These are phyloP conservation scores for Arthrobotrys entomopaga DNA, from an alignment of 2,329 filamentous ascomycete species.

Conservation along the genomic window DNA sequence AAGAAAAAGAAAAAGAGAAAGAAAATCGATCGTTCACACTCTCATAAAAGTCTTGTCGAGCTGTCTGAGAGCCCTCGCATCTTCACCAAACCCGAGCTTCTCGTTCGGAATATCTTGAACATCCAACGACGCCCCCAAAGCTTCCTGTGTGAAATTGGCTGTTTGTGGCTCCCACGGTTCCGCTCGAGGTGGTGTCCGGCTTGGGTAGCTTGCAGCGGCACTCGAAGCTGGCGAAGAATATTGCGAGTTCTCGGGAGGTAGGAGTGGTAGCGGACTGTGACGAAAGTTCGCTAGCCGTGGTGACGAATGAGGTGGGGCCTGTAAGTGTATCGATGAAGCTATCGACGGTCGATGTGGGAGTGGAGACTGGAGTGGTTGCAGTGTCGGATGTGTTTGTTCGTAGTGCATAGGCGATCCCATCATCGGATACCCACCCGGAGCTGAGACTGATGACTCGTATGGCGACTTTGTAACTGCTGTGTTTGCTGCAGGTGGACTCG, in stretches of 20 bases:
- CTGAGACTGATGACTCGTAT: conserved; percentile 57
- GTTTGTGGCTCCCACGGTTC: conserved; percentile 63
- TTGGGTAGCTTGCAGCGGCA: conserved; percentile 64
- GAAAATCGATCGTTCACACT: conserved; percentile 16
- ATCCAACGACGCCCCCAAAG: conserved; percentile 57
- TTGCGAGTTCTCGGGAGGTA: conserved; percentile 60
- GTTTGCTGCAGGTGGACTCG: conserved; percentile 56
- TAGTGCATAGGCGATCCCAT: conserved; percentile 57
- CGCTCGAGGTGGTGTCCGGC: conserved; percentile 65
- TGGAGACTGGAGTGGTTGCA: conserved; percentile 61
- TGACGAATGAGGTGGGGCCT: conserved; percentile 64
- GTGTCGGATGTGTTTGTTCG: conserved; percentile 58
- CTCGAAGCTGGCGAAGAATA: conserved; percentile 62
- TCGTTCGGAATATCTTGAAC: conserved; percentile 69
- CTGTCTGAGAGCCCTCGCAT: conserved; percentile 73
- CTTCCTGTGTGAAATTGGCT: conserved; percentile 63
- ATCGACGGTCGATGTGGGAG: conserved; percentile 61
- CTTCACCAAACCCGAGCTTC: conserved; percentile 71
- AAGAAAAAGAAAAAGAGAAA: conserved; percentile 11
- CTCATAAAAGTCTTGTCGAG: conserved; percentile 68
- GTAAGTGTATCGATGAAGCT: conserved; percentile 63
- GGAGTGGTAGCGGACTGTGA: conserved; percentile 61
- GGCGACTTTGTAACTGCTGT: conserved; percentile 57
- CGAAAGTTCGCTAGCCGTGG: conserved; percentile 67
- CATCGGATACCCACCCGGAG: conserved; percentile 57